These are phyloP conservation scores for Colletotrichum sp. DNA, from an alignment of 2,329 filamentous ascomycete species.

Conservation along the genomic window DNA sequence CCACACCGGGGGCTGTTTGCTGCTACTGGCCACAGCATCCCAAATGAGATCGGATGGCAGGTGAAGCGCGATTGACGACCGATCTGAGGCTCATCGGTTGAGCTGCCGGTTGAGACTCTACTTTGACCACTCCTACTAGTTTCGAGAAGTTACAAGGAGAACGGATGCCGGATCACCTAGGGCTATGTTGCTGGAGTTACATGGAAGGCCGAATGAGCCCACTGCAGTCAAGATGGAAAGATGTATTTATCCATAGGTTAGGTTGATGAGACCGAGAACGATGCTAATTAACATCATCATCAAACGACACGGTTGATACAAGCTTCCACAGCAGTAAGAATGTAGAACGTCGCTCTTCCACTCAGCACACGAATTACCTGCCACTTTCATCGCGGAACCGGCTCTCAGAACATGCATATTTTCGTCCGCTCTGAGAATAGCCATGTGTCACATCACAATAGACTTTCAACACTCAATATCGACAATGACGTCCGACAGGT, in stretches of 20 bases:
- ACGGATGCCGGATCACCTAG: rapidly evolving
- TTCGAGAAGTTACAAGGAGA: neutral
- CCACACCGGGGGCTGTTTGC: neutral
- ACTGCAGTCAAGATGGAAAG: too few species aligned
- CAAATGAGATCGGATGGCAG: constrained; percentile 16
- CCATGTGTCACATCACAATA: neutral
- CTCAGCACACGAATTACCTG: neutral
- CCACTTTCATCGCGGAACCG: neutral
- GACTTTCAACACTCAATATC: neutral
- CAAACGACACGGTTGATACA: too few species aligned
- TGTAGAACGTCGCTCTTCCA: neutral
- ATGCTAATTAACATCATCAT: too few species aligned
- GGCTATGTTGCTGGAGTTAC: neutral
- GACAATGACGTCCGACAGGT: neutral
- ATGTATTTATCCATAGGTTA: too few species aligned
- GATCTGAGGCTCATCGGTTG: neutral
- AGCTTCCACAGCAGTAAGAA: neutral
- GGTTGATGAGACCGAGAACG: too few species aligned
- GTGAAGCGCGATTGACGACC: neutral
- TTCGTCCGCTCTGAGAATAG: neutral
- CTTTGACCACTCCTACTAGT: neutral
- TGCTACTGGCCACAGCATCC: neutral
- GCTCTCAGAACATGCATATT: too few species aligned
- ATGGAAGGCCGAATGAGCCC: neutral
- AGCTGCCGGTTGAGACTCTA: neutral